phyloP scores from a whole-genome alignment of 148 eudicot genomes.

The Cornus controversa region DNA sequence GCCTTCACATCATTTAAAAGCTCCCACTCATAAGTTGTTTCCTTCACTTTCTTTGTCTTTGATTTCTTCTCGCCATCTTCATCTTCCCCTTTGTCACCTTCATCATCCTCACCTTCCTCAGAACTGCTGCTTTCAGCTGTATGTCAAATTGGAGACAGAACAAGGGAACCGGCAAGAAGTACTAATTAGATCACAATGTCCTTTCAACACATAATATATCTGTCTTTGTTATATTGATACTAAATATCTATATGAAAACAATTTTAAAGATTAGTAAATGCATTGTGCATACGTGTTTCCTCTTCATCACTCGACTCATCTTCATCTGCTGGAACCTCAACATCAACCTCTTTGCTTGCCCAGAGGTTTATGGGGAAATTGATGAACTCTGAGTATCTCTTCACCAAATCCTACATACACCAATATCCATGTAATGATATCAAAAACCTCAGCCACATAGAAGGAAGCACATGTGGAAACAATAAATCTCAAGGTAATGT shows the following conservation, averaged over 20 bases:
- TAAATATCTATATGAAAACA: not conserved
- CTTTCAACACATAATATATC: not conserved
- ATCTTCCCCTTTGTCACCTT: constrained; percentile 56
- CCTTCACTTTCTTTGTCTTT: constrained; percentile 82
- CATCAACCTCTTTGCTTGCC: constrained; percentile 91
- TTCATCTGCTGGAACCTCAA: constrained; percentile 97
- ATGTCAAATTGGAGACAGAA: constrained; percentile 3
- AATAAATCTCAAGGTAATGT: too few relatives aligned
- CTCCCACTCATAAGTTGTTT: constrained; percentile 92
- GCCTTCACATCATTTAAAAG: constrained; percentile 96
- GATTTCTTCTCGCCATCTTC: constrained; percentile 86
- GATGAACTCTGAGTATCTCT: constrained; percentile 89
- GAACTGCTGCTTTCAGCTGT: constrained; percentile 72
- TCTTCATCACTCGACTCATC: constrained; percentile 97
- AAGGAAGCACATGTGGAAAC: not conserved
- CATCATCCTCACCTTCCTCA: constrained; percentile 63
- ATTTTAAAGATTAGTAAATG: constrained; percentile 1
- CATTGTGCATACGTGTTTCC: constrained; percentile 56
- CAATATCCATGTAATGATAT: not conserved
- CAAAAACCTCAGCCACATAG: not conserved
- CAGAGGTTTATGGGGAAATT: constrained; percentile 93
- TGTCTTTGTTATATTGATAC: not conserved
- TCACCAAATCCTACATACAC: constrained; percentile 75
- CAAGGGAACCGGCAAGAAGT: not conserved
- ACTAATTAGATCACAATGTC: not conserved